These are phyloP conservation scores for Dryadomyces sulphureus DNA, from an alignment of 2,329 filamentous ascomycete species.

Conservation along the genomic window DNA sequence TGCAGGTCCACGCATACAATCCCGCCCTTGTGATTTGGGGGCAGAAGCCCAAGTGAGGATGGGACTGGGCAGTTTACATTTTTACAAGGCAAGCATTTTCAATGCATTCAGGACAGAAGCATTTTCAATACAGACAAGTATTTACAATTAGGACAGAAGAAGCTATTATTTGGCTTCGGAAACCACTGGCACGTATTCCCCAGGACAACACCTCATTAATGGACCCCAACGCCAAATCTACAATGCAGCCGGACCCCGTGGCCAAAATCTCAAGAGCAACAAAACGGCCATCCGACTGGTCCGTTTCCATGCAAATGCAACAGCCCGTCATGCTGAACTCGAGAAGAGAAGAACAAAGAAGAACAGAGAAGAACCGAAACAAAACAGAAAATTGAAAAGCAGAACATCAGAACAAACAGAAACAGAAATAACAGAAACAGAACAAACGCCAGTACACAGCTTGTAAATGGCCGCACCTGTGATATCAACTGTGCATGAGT, in stretches of 20 bases:
- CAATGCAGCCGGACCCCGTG: conserved; percentile 2
- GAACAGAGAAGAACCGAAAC: neutral
- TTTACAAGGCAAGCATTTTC: neutral
- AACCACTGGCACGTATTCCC: neutral
- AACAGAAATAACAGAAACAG: neutral
- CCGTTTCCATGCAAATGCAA: conserved; percentile 2
- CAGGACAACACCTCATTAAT: neutral
- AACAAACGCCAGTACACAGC: too few species aligned
- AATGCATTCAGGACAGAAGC: too few species aligned
- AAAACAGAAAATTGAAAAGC: neutral
- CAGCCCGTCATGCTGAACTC: neutral
- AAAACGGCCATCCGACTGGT: neutral
- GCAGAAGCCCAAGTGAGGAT: neutral
- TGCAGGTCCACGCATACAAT: neutral
- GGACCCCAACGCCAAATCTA: neutral
- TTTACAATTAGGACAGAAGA: neutral
- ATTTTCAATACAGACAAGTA: too few species aligned
- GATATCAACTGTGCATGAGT: too few species aligned
- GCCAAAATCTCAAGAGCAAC: neutral
- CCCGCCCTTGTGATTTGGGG: neutral
- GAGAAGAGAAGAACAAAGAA: neutral
- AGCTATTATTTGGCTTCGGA: neutral
- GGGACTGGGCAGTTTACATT: neutral
- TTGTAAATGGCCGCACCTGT: too few species aligned
- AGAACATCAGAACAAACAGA: neutral